These are phyloP conservation scores for Daldinia bambusicola DNA, from an alignment of 495 filamentous ascomycete species.

Conservation along the genomic window DNA sequence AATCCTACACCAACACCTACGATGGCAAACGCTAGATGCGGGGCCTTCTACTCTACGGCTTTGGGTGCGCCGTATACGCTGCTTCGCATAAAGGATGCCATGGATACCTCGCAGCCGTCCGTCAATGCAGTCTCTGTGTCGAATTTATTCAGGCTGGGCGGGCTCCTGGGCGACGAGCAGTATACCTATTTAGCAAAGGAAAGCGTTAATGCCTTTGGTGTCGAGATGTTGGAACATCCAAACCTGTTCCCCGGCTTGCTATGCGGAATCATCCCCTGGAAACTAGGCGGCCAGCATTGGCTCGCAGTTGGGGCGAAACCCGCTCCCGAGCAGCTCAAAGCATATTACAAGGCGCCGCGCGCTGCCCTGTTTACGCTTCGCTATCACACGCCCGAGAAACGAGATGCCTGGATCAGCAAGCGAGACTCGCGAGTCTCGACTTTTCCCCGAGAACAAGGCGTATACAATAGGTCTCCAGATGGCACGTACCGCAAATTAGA, in stretches of 20 bases:
- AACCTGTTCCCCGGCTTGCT: conserved; percentile 86
- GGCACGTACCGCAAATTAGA: conserved; percentile 25
- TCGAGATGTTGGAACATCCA: conserved; percentile 91
- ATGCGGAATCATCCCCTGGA: conserved; percentile 73
- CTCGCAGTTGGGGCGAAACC: conserved; percentile 36
- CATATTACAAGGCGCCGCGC: conserved; percentile 42
- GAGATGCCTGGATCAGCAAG: conserved; percentile 37
- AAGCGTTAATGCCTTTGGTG: conserved; percentile 85
- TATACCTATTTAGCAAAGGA: conserved; percentile 73
- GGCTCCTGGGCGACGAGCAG: conserved; percentile 71
- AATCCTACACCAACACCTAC: conserved; percentile 32
- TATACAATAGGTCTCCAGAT: conserved; percentile 20
- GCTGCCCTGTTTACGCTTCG: conserved; percentile 45
- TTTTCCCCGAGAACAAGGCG: conserved; percentile 17
- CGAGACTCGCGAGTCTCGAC: conserved; percentile 29
- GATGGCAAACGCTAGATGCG: conserved; percentile 51
- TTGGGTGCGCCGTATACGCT: conserved; percentile 75
- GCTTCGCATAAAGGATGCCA: conserved; percentile 89
- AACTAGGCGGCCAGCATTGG: conserved; percentile 61
- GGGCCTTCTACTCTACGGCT: conserved; percentile 90
- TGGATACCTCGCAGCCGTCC: conserved; percentile 89
- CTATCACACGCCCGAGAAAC: conserved; percentile 30
- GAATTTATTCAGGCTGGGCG: conserved; percentile 83
- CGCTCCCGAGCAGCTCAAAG: conserved; percentile 3
- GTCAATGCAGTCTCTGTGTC: conserved; percentile 85